Base-by-base conservation (phyloP, 78 protist species). In the Dictyostelium brefeldianum region DNA sequence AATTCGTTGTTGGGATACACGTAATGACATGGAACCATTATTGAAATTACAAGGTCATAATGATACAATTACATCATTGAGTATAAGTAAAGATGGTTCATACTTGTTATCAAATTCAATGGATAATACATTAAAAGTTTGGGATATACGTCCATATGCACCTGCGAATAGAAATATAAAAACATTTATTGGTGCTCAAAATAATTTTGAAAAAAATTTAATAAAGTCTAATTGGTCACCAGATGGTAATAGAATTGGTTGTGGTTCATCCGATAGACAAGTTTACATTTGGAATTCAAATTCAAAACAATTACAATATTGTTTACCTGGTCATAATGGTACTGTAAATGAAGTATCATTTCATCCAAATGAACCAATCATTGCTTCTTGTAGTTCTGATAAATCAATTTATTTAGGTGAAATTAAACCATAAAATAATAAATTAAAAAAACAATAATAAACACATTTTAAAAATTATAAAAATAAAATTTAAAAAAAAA, bases 361-460 rank as follows among this genome's bases (percentile, higher is more conserved):
- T 96, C 98, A 96, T 70, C 98, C 98, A 14, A 65, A 17, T n/a
- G 97, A 96, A 89, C 98, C 98, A 29, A 95, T 97, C 81, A 89
- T 96, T 41, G 98, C 87, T 25, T 91, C 96, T 4, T 36, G 89
- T 59, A 77, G 95, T 27, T 15, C 84, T 11, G 98, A 96, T 81
- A 96, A 89, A 89, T 75, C 90, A 14, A 80, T 96, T 43, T 96
- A 54, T 81, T 53, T 94, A 31, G 98, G 98, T 29, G 98, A 96
- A 77, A 78, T 96, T 57, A 90, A 91, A 80, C 82, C 82, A 18
- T 71, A 46, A 70, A 43, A 4, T 77, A 36, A 41, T 46, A 71
- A 31, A 18, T 25, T n/a, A 25, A 27, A 81, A 25, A 3, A 67
- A 27, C 9, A 65, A 29, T 4, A 65, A 65, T 27, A 65, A 65